phyloP scores from a whole-genome alignment of 306 rosid species.

The Elaeagnus macrophylla region DNA sequence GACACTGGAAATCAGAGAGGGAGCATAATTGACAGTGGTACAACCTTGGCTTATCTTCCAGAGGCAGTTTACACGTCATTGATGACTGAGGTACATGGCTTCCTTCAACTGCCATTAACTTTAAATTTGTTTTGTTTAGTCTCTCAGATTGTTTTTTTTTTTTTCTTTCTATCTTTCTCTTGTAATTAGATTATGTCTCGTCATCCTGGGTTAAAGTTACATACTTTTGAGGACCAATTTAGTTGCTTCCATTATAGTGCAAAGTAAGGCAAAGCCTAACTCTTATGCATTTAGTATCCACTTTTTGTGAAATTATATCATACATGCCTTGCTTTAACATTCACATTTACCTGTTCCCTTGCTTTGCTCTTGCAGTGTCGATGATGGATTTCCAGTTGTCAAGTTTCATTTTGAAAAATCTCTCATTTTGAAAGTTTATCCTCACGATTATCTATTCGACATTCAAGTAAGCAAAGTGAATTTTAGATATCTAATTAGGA shows the following conservation, averaged over 20 bases:
- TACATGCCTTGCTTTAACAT: neutral
- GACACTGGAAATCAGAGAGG: conserved; percentile 38
- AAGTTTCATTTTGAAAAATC: conserved; percentile 49
- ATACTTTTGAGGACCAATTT: conserved; percentile 39
- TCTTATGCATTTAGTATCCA: conserved; percentile 18
- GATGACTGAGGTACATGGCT: conserved; percentile 37
- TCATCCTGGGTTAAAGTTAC: conserved; percentile 43
- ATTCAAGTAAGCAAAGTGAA: conserved; percentile 29
- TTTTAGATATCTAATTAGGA: neutral
- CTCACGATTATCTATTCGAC: conserved; percentile 65
- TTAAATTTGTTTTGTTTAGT: conserved; percentile 10
- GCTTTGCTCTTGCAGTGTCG: conserved; percentile 44
- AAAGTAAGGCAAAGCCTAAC: conserved; percentile 37
- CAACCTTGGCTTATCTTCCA: conserved; percentile 85
- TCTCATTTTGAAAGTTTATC: conserved; percentile 40
- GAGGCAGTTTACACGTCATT: conserved; percentile 31
- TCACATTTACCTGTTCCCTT: neutral
- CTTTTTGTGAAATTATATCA: neutral
- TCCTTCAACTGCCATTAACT: conserved; percentile 10
- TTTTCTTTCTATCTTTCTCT: neutral
- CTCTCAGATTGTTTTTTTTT: conserved; percentile 11
- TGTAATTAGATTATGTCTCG: conserved; percentile 37
- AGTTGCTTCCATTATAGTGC: conserved; percentile 40
- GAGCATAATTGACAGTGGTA: conserved; percentile 88
- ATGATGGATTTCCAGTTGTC: conserved; percentile 56